These are phyloP conservation scores for Podospora bellae-mahoneyi DNA, from an alignment of 495 filamentous ascomycete species.

Conservation along the genomic window DNA sequence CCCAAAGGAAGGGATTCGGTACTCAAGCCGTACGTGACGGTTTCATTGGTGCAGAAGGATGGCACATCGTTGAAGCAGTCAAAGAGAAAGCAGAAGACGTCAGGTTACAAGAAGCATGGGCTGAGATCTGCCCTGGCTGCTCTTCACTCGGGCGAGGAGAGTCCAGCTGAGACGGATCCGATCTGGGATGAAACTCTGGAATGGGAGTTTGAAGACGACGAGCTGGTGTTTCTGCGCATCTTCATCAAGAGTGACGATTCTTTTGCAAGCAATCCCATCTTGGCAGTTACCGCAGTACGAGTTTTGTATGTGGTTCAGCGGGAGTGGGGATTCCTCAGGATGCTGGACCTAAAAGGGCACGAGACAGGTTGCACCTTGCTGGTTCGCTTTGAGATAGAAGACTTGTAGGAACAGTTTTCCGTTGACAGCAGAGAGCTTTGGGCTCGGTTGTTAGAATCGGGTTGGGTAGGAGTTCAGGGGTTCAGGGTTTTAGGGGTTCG, in stretches of 20 bases:
- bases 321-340: conserved; percentile 52
- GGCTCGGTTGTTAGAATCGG: no score
- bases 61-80: conserved; percentile 25
- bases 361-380: conserved; percentile 52
- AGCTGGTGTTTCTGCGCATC: conserved; percentile 51
- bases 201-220: conserved; percentile 55
- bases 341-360: conserved; percentile 51
- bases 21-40: conserved; percentile 53
- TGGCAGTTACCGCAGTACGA: conserved; percentile 47
- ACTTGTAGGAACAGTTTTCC: conserved; percentile 9
- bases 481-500: no score
- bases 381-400: conserved; percentile 47
- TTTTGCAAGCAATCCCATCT: conserved; percentile 48
- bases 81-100: conserved; percentile 49
- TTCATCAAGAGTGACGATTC: conserved; percentile 54
- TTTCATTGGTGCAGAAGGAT: conserved; percentile 45
- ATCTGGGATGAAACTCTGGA: conserved; percentile 52
- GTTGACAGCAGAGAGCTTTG: no score
- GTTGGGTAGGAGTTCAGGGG: no score
- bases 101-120: conserved; percentile 46
- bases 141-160: conserved; percentile 15
- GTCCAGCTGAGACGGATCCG: conserved; percentile 43
- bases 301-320: conserved; percentile 42
- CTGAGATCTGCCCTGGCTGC: conserved; percentile 33
- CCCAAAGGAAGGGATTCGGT: conserved; percentile 34